A percentile compares a stretch with the other conserved stretches of the same genome.
These are phyloP conservation scores for Cubamyces sp. DNA, from an alignment of 768 basidiomycete genomes.

Conservation along the genomic window DNA sequence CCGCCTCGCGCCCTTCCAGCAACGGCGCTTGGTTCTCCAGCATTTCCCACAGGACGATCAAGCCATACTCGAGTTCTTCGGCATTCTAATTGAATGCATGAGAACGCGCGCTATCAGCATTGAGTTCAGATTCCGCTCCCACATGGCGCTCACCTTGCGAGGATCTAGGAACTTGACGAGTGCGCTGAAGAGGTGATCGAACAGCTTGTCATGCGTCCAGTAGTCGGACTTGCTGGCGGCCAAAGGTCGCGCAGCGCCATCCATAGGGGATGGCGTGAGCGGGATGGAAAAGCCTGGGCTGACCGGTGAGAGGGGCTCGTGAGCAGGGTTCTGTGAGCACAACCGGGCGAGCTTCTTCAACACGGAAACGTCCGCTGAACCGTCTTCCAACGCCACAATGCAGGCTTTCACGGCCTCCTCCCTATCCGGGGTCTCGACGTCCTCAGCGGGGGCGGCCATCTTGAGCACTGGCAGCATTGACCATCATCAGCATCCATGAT, in stretches of 20 bases:
- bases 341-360: slow-evolving; percentile 71
- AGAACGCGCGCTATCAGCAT: slow-evolving; percentile 23
- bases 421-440: slow-evolving; percentile 42
- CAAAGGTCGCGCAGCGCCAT: slow-evolving; percentile 42
- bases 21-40: slow-evolving; percentile 72
- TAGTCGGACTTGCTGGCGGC: slow-evolving; percentile 56
- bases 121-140: slow-evolving; percentile 14
- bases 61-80: slow-evolving; percentile 72
- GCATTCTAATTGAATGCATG: slow-evolving; percentile 48
- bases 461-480: slow-evolving; percentile 55
- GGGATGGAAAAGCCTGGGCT: slow-evolving; percentile 56
- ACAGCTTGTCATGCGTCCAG: slow-evolving; percentile 74
- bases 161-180: slow-evolving; percentile 67
- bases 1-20: slow-evolving; percentile 80
- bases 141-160: slow-evolving; percentile 51
- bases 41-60: slow-evolving; percentile 85
- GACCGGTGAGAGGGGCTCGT: slow-evolving; percentile 55
- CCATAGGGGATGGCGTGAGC: slow-evolving; percentile 61
- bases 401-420: slow-evolving; percentile 56
- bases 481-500: slow-evolving; percentile 28
- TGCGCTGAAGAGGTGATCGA: slow-evolving; percentile 70
- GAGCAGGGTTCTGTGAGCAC: slow-evolving; percentile 59
- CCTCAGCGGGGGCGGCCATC: slow-evolving; percentile 51
- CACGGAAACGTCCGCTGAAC: slow-evolving; percentile 51
- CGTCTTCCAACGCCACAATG: slow-evolving; percentile 57